phyloP scores from a whole-genome alignment of 495 filamentous ascomycete genomes.

The Lophium mytilinum region DNA sequence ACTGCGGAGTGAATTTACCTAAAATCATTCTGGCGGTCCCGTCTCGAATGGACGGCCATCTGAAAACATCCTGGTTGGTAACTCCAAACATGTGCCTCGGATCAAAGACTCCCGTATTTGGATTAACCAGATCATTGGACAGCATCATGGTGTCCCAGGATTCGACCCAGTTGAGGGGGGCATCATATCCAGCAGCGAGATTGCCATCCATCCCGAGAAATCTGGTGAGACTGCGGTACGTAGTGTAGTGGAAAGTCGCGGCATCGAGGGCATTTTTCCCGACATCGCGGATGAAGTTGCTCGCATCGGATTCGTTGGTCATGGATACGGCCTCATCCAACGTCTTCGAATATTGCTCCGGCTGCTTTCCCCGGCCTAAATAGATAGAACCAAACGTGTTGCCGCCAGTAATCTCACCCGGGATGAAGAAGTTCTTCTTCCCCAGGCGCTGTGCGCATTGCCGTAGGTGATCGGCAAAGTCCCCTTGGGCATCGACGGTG shows the following conservation, averaged over 20 bases:
- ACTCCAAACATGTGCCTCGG: slow-evolving; percentile 64
- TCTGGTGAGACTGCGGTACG: slow-evolving; percentile 57
- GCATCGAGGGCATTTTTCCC: slow-evolving; percentile 55
- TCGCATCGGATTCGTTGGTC: slow-evolving; percentile 38
- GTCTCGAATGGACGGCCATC: slow-evolving; percentile 59
- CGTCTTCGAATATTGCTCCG: slow-evolving; percentile 40
- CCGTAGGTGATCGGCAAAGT: slow-evolving; percentile 38
- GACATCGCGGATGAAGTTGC: slow-evolving; percentile 49
- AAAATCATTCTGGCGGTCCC: slow-evolving; percentile 57
- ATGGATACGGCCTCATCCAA: slow-evolving; percentile 39
- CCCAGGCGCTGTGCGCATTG: slow-evolving; percentile 36
- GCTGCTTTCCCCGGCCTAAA: slow-evolving; percentile 55
- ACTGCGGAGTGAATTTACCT: too few species aligned
- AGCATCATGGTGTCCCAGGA: slow-evolving; percentile 54
- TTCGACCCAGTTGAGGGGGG: slow-evolving; percentile 44
- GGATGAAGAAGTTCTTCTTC: slow-evolving; percentile 43
- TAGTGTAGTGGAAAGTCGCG: slow-evolving; percentile 62
- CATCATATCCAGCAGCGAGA: slow-evolving; percentile 43
- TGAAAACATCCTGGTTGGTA: slow-evolving; percentile 68
- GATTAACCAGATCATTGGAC: slow-evolving; percentile 58
- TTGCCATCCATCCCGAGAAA: slow-evolving; percentile 60
- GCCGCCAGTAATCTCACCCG: slow-evolving; percentile 37
- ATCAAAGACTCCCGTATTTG: slow-evolving; percentile 58
- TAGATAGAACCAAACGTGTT: slow-evolving; percentile 58
- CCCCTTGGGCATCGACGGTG: slow-evolving; percentile 40